phyloP scores from a whole-genome alignment of 306 rosid genomes.

The Fagus crenata region DNA sequence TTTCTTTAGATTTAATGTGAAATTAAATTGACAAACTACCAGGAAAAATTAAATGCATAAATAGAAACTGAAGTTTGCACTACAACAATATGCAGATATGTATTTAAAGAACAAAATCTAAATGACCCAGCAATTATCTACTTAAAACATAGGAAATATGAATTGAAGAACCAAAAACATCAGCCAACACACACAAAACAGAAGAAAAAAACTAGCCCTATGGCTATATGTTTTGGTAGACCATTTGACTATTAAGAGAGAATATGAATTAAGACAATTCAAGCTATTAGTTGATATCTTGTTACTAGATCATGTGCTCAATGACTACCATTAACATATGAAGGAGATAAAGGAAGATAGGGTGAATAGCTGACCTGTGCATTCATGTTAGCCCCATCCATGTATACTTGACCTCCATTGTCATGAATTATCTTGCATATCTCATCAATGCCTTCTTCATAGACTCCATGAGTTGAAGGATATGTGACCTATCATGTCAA shows the following conservation, averaged over 20 bases:
- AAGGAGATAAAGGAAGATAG: slow-evolving; percentile 9
- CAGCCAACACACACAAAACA: not conserved
- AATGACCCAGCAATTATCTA: not conserved
- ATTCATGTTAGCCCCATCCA: slow-evolving; percentile 99
- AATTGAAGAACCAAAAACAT: slow-evolving; percentile 13
- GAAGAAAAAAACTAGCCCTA: not conserved
- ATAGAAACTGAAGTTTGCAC: not conserved
- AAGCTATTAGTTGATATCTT: not conserved
- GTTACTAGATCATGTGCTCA: not conserved
- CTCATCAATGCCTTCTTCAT: slow-evolving; percentile 98
- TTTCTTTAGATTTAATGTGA: slow-evolving; percentile 10
- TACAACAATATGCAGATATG: slow-evolving; percentile 23
- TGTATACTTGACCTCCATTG: slow-evolving; percentile 98
- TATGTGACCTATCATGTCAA: slow-evolving; percentile 79
- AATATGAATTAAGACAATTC: not conserved
- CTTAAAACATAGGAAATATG: not conserved
- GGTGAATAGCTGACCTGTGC: slow-evolving; percentile 67
- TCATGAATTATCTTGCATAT: slow-evolving; percentile 96
- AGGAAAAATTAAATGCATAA: not conserved
- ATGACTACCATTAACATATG: not conserved
- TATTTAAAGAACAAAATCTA: not conserved
- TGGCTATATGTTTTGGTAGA: not conserved
- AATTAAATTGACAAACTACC: slow-evolving; percentile 12
- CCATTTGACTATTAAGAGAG: not conserved
- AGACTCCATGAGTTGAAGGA: slow-evolving; percentile 98